A percentile compares a stretch with the other conserved stretches of the same genome.
Conservation (phyloP, 176 grass and related monocot species). For the Poa annua region DNA sequence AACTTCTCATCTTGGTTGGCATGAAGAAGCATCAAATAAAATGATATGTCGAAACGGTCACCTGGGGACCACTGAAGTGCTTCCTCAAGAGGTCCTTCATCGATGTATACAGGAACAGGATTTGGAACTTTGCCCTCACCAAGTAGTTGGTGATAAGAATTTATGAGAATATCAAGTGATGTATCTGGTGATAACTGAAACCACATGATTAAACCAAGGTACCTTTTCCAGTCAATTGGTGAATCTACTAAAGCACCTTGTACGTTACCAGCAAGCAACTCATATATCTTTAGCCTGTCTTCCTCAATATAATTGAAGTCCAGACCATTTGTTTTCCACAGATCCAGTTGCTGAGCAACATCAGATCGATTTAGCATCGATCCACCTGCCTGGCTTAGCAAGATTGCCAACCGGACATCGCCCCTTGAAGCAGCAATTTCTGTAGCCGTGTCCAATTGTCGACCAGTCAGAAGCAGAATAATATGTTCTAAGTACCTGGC, state of each 20-base stretch:
- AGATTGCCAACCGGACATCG: conserved; percentile 75
- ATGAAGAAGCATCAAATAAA: conserved; percentile 98
- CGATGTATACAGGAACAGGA: conserved; percentile 89
- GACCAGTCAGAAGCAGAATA: conserved; percentile 80
- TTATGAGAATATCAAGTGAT: conserved; percentile 64
- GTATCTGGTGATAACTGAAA: conserved; percentile 80
- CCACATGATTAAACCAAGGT: conserved; percentile 90
- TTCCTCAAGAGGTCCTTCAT: conserved; percentile 87
- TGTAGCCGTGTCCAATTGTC: conserved; percentile 76
- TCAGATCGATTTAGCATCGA: conserved; percentile 83
- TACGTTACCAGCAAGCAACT: conserved; percentile 82
- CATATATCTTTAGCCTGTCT: conserved; percentile 83
- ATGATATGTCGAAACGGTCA: conserved; percentile 79
- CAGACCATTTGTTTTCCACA: conserved; percentile 88
- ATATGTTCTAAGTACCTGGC: conserved; percentile 81
- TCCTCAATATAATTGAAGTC: conserved; percentile 87
- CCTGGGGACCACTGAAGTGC: conserved; percentile 61
- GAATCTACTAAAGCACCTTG: conserved; percentile 66
- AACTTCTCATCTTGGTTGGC: conserved; percentile 63
- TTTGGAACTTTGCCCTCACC: conserved; percentile 79
- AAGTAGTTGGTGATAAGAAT: conserved; percentile 73
- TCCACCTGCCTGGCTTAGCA: conserved; percentile 87
- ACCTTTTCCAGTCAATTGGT: conserved; percentile 90
- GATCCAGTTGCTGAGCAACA: conserved; percentile 70
- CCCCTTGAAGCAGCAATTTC: conserved; percentile 82